phyloP scores from a whole-genome alignment of 805 yeast genomes.

The Candida gorgasii region DNA sequence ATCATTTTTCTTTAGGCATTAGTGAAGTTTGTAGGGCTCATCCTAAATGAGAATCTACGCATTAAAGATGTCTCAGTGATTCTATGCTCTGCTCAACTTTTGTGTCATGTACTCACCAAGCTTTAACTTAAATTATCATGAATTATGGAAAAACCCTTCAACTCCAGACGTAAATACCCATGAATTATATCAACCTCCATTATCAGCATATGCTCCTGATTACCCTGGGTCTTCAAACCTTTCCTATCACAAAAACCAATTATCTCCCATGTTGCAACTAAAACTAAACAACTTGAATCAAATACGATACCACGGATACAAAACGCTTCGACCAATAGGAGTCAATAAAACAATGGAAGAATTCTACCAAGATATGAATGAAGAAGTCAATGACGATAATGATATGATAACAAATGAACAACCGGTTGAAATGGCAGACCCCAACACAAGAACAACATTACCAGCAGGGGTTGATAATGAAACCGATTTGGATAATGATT shows the following conservation, averaged over 20 bases:
- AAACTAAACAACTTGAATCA: conserved; percentile 24
- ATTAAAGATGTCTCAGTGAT: too few relatives aligned
- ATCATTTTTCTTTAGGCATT: too few relatives aligned
- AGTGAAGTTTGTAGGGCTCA: too few relatives aligned
- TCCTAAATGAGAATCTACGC: too few relatives aligned
- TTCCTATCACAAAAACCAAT: conserved; percentile 5
- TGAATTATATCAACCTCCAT: conserved; percentile 48
- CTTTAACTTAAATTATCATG: conserved; percentile 13
- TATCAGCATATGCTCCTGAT: conserved; percentile 55
- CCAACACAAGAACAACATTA: not conserved
- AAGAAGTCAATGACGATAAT: conserved; percentile 1
- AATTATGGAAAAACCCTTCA: conserved; percentile 16
- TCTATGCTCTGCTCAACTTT: not conserved
- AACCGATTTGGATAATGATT: conserved; percentile 47
- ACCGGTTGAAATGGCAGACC: not conserved
- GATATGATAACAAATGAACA: not conserved
- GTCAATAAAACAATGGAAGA: conserved; percentile 42
- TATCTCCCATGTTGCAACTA: conserved; percentile 19
- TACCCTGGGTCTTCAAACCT: conserved; percentile 28
- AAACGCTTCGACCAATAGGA: conserved; percentile 39
- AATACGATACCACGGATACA: conserved; percentile 37
- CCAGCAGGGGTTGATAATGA: conserved; percentile 14
- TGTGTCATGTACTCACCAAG: conserved; percentile 16
- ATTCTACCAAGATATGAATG: conserved; percentile 20
- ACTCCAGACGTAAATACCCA: conserved; percentile 12